A percentile compares a stretch with the other conserved stretches of the same genome.
These are phyloP conservation scores for Edaphochlamys debaryana DNA, from an alignment of 139 green algal genomes.

Conservation along the genomic window DNA sequence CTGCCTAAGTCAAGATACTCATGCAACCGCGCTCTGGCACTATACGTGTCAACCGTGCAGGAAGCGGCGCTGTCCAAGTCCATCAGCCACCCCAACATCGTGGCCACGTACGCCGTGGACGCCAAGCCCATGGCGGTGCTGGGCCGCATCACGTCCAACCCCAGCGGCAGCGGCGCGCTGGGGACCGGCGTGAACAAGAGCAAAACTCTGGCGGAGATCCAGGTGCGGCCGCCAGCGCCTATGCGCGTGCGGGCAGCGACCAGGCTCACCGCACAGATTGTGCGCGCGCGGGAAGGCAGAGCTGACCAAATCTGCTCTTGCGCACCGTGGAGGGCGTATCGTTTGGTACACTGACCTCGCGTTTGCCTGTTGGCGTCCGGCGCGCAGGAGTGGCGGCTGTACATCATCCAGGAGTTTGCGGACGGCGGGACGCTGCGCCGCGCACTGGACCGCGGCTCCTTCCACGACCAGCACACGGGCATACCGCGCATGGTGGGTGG, in stretches of 20 bases:
- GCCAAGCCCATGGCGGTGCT: constrained; percentile 36
- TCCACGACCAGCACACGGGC: constrained; percentile 16
- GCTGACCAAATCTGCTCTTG: too few relatives aligned
- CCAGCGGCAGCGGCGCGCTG: not conserved
- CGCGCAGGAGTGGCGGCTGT: constrained; percentile 44
- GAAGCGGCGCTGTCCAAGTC: constrained; percentile 41
- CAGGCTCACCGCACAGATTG: too few relatives aligned
- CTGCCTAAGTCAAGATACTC: too few relatives aligned
- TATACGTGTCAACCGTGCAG: too few relatives aligned
- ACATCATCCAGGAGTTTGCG: constrained; percentile 56
- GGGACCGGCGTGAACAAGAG: not conserved
- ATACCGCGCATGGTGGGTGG: constrained; percentile 13
- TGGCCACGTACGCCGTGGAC: constrained; percentile 38
- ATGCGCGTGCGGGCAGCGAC: not conserved
- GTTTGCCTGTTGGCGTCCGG: too few relatives aligned
- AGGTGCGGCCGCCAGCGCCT: not conserved
- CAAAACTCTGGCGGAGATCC: constrained; percentile 27
- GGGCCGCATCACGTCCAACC: not conserved
- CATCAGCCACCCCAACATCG: constrained; percentile 40
- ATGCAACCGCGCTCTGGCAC: too few relatives aligned
- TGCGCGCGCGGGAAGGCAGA: too few relatives aligned
- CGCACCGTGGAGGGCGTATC: too few relatives aligned
- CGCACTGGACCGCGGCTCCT: constrained; percentile 9
- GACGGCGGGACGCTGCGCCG: constrained; percentile 44
- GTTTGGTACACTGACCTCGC: too few relatives aligned